Percentiles rank a stretch among this genome's conserved stretches.
Evolutionary conservation across 2,329 filamentous ascomycete genomes (phyloP).

Genomic region (Shiraia sp.): DNA sequence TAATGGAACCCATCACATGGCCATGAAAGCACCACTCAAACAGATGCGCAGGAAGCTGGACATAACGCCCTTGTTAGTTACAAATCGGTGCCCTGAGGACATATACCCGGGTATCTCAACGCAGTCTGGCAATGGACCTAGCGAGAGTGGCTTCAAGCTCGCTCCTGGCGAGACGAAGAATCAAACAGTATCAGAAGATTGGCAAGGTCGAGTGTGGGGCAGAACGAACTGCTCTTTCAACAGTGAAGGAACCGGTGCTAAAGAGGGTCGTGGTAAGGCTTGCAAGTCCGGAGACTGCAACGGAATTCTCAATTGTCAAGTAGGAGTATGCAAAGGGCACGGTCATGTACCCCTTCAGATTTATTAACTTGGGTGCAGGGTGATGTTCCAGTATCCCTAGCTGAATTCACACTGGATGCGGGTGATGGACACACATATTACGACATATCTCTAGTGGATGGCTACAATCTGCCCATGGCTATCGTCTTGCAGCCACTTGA

Average conservation of each 20-base stretch:
- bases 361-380: constrained; percentile 56
- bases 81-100: constrained; percentile 71
- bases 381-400: constrained; percentile 73
- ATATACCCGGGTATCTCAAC: constrained; percentile 79
- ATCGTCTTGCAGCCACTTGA: constrained; percentile 57
- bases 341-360: background rate
- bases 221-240: constrained; percentile 82
- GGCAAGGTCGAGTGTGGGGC: constrained; percentile 83
- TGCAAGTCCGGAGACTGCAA: constrained; percentile 80
- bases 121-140: constrained; percentile 70
- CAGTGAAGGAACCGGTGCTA: constrained; percentile 60
- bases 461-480: constrained; percentile 77
- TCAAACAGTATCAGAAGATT: constrained; percentile 70
- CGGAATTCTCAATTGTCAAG: constrained; percentile 68
- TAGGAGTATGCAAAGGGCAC: constrained; percentile 62
- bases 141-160: constrained; percentile 70
- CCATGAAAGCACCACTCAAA: constrained; percentile 31
- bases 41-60: constrained; percentile 36
- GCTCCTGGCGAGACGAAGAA: constrained; percentile 60
- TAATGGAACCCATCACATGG: constrained; percentile 41
- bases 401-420: constrained; percentile 77
- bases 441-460: constrained; percentile 83
- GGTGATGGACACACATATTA: constrained; percentile 74
- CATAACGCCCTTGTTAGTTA: constrained; percentile 64
- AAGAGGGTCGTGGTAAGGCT: constrained; percentile 55